These are phyloP conservation scores for Heliamphora pulchella DNA, from an alignment of 179 eudicot species.

Conservation along the genomic window DNA sequence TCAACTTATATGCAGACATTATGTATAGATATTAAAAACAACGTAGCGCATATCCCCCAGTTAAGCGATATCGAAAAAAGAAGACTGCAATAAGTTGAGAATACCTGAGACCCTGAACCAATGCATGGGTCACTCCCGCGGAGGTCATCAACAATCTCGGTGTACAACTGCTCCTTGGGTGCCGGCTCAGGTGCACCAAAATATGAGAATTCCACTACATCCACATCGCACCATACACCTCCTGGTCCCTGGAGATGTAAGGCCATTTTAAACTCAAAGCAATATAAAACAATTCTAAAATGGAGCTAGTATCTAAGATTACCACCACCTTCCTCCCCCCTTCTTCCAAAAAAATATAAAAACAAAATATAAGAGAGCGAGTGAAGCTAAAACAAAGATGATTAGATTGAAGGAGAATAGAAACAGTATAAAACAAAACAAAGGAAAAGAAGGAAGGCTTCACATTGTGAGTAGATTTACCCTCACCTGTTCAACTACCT, in stretches of 20 bases:
- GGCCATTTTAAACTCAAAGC: conserved; percentile 19
- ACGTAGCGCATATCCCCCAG: too few species aligned
- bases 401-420: neutral
- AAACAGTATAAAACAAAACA: neutral
- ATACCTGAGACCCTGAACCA: conserved; percentile 98
- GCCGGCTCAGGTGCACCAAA: conserved; percentile 96
- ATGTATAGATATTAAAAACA: neutral
- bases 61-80: neutral
- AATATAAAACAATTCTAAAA: neutral
- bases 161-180: conserved; percentile 88
- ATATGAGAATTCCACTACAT: conserved; percentile 90
- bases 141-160: conserved; percentile 90
- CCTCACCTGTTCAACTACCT: neutral
- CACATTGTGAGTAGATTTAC: neutral
- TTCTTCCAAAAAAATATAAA: neutral
- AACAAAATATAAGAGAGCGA: too few species aligned
- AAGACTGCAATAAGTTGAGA: neutral
- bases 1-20: neutral
- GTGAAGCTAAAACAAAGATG: neutral
- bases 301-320: neutral
- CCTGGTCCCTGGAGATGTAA: conserved; percentile 71
- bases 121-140: conserved; percentile 88
- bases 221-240: conserved; percentile 97
- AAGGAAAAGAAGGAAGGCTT: neutral
- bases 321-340: neutral